A percentile compares a stretch with the other conserved stretches of the same genome.
phyloP scores from a whole-genome alignment of 805 yeast genomes.

The Lipomyces kockii region DNA sequence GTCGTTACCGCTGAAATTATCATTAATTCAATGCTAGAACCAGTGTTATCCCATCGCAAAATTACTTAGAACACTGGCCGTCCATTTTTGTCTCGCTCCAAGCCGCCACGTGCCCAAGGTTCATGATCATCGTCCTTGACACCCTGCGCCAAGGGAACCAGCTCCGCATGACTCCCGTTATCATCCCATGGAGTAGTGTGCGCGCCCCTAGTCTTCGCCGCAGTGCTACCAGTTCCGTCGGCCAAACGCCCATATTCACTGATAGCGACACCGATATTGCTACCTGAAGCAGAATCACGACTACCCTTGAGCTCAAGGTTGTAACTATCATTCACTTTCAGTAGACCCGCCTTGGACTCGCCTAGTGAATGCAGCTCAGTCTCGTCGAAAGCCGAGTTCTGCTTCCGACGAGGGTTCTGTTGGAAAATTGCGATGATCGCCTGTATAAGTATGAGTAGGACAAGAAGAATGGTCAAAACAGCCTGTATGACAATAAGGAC shows the following conservation, averaged over 20 bases:
- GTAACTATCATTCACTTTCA: neutral
- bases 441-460: constrained; percentile 38
- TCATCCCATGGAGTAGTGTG: constrained; percentile 24
- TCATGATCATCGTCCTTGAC: neutral
- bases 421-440: constrained; percentile 21
- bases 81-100: constrained; percentile 22
- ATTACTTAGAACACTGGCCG: constrained; percentile 21
- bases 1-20: neutral
- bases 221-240: neutral
- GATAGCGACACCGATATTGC: constrained; percentile 25
- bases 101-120: constrained; percentile 12
- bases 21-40: neutral
- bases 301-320: neutral
- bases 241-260: constrained; percentile 24
- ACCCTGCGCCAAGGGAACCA: constrained; percentile 11
- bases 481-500: constrained; percentile 43
- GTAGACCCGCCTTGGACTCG: constrained; percentile 9
- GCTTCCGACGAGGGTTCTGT: constrained; percentile 1
- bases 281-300: neutral
- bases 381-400: constrained; percentile 2
- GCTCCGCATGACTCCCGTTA: constrained; percentile 3
- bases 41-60: neutral
- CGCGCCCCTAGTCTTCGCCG: neutral
- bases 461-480: constrained; percentile 40
- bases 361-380: constrained; percentile 23